phyloP scores from a whole-genome alignment of 306 rosid genomes.

The Lotus japonicus region DNA sequence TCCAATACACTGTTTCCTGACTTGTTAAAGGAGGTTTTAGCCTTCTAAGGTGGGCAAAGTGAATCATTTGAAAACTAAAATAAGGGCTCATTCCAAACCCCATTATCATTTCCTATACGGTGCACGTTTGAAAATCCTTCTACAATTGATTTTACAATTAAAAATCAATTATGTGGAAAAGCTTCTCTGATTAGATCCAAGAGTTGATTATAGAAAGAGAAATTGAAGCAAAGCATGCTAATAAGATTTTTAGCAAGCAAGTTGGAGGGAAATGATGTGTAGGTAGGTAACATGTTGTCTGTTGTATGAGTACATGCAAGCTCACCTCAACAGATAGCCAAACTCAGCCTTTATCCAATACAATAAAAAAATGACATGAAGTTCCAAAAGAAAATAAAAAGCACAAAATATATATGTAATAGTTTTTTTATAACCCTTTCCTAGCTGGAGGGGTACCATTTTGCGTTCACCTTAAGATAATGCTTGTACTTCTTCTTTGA shows the following conservation, averaged over 20 bases:
- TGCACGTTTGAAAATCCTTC: too few species aligned
- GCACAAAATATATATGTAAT: neutral
- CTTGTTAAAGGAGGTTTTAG: neutral
- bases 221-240: too few species aligned
- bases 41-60: constrained; percentile 27
- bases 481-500: constrained; percentile 15
- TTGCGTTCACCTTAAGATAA: constrained; percentile 21
- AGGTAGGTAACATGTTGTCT: neutral
- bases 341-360: too few species aligned
- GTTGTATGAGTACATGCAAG: neutral
- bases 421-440: neutral
- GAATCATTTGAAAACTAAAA: neutral
- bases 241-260: neutral
- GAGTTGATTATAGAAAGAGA: too few species aligned
- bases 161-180: too few species aligned
- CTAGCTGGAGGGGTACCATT: constrained; percentile 9
- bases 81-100: neutral
- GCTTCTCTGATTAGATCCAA: too few species aligned
- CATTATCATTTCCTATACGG: neutral
- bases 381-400: neutral
- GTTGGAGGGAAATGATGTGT: neutral
- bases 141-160: too few species aligned
- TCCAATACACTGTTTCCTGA: constrained; percentile 6
- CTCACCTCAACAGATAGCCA: constrained; percentile 5
- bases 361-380: too few species aligned